Conservation (phyloP, 352 stramenopile genomes). For the Globisporangium orthogonon region DNA sequence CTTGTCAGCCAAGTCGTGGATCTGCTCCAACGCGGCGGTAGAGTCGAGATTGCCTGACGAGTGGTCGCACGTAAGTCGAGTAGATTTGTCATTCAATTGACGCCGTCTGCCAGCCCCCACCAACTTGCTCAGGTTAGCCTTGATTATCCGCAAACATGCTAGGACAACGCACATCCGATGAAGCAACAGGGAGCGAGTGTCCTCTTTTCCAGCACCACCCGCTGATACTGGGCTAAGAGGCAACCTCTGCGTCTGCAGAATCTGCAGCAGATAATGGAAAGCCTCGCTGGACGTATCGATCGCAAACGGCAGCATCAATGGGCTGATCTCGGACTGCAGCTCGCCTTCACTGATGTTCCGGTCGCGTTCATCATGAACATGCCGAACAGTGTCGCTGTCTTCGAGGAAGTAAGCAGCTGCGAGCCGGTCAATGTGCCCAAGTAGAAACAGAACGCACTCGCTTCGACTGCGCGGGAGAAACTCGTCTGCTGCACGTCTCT, state of each 20-base stretch:
- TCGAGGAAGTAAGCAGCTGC: slow-evolving; percentile 21
- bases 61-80: neutral
- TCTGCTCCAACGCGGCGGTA: slow-evolving; percentile 1
- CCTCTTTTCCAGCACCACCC: neutral
- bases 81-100: neutral
- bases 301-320: slow-evolving; percentile 28
- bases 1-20: slow-evolving; percentile 2
- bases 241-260: slow-evolving; percentile 15
- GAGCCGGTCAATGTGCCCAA: slow-evolving; percentile 40
- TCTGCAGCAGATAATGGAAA: slow-evolving; percentile 19
- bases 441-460: slow-evolving; percentile 27
- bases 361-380: neutral
- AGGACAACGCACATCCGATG: slow-evolving; percentile 19
- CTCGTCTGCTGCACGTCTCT: neutral
- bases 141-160: slow-evolving; percentile 35
- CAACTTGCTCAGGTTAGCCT: slow-evolving; percentile 35
- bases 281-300: slow-evolving; percentile 27
- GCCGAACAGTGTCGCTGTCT: slow-evolving; percentile 1
- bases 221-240: neutral
- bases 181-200: neutral
- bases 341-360: neutral
- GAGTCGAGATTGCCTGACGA: neutral
- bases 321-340: neutral
- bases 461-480: slow-evolving; percentile 8
- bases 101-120: neutral